phyloP scores from a whole-genome alignment of 2,329 filamentous ascomycete genomes.

The Onygenales sp. region DNA sequence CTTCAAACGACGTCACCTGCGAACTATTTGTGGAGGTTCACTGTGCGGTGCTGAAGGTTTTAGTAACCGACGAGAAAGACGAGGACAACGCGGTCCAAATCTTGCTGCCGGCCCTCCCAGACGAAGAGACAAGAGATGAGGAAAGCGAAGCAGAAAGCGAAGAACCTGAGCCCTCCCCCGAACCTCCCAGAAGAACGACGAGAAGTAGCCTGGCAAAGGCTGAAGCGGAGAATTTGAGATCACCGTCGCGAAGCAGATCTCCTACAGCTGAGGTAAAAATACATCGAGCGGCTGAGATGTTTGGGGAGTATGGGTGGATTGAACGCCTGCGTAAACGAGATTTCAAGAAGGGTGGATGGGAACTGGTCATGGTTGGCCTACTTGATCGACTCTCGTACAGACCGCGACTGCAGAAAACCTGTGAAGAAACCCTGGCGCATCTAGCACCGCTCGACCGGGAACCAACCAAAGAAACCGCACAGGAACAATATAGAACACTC shows the following conservation, averaged over 20 bases:
- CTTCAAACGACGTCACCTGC: slow-evolving; percentile 63
- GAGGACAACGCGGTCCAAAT: slow-evolving; percentile 68
- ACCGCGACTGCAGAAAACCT: slow-evolving; percentile 57
- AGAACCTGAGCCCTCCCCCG: slow-evolving; percentile 60
- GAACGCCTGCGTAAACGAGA: slow-evolving; percentile 73
- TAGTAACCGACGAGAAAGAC: slow-evolving; percentile 66
- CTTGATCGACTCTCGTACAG: slow-evolving; percentile 75
- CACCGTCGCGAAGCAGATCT: slow-evolving; percentile 44
- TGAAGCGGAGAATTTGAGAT: slow-evolving; percentile 60
- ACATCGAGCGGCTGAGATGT: slow-evolving; percentile 60
- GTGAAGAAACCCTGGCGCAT: slow-evolving; percentile 68
- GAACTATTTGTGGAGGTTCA: slow-evolving; percentile 85
- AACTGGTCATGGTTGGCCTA: slow-evolving; percentile 78
- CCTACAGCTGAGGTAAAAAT: slow-evolving; percentile 23
- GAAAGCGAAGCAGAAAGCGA: slow-evolving; percentile 39
- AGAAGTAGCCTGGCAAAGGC: slow-evolving; percentile 76
- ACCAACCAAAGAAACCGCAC: slow-evolving; percentile 65
- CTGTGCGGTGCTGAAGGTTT: slow-evolving; percentile 78
- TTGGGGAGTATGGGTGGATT: slow-evolving; percentile 70
- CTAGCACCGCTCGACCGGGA: slow-evolving; percentile 72
- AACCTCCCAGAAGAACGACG: slow-evolving; percentile 63
- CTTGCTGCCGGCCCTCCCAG: slow-evolving; percentile 63
- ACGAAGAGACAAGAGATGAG: slow-evolving; percentile 56
- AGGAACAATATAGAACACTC: slow-evolving; percentile 60
- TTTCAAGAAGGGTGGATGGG: slow-evolving; percentile 83